These are phyloP conservation scores for Decorospora gaudefroyi DNA, from an alignment of 2,329 filamentous ascomycete genomes.

Conservation along the genomic window DNA sequence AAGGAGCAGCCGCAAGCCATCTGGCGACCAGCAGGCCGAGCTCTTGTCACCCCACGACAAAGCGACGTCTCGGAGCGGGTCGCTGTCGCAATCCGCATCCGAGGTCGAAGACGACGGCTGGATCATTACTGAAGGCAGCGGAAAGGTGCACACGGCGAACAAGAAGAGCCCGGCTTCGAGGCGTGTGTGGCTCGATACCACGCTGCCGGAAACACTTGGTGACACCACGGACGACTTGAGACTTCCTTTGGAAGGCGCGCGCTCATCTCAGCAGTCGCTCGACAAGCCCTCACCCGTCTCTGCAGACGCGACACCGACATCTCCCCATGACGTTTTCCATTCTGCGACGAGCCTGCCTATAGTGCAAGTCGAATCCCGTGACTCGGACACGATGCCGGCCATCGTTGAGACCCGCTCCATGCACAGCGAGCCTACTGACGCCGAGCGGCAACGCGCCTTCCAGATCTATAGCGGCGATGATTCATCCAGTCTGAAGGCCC, in stretches of 20 bases:
- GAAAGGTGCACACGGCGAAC: conserved; percentile 24
- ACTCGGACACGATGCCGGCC: conserved; percentile 45
- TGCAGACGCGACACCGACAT: conserved; percentile 42
- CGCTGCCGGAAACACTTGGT: conserved; percentile 40
- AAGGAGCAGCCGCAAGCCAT: conserved; percentile 29
- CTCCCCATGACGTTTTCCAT: conserved; percentile 53
- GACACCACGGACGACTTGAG: conserved; percentile 38
- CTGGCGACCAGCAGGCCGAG: conserved; percentile 34
- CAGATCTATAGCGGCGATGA: conserved; percentile 85
- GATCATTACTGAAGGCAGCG: conserved; percentile 42
- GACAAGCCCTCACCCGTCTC: conserved; percentile 43
- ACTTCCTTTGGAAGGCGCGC: conserved; percentile 48
- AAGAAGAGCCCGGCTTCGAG: conserved; percentile 31
- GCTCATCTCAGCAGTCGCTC: conserved; percentile 43
- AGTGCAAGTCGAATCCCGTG: conserved; percentile 56
- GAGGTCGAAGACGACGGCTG: conserved; percentile 48
- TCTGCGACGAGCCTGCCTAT: conserved; percentile 57
- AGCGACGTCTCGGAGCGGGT: conserved; percentile 20
- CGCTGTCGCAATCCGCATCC: conserved; percentile 37
- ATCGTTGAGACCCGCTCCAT: conserved; percentile 41
- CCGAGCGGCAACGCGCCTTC: conserved; percentile 76
- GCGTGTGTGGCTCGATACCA: conserved; percentile 50
- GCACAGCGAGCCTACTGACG: conserved; percentile 58
- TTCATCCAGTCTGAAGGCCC: conserved; percentile 75
- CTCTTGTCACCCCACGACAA: conserved; percentile 29